Evolutionary conservation across 176 grass and related monocot genomes (phyloP).

Genomic region (Triticum turgidum): DNA sequence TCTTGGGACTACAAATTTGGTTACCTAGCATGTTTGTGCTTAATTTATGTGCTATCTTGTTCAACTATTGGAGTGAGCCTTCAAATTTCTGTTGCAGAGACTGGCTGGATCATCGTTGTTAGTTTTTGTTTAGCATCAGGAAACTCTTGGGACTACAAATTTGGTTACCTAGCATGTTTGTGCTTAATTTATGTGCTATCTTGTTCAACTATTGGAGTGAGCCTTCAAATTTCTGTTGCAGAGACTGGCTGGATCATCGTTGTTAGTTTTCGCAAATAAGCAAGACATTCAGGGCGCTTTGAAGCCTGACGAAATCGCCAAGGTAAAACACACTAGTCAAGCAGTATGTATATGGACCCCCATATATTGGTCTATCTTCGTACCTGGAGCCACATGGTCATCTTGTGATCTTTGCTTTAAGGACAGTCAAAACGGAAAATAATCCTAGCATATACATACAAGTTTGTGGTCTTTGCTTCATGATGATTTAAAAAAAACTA

Average conservation of each 20-base stretch:
- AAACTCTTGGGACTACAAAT: background rate
- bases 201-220: background rate
- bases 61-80: background rate
- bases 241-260: constrained; percentile 60
- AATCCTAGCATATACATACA: background rate
- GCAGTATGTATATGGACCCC: background rate
- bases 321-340: background rate
- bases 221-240: constrained; percentile 3
- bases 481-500: too few species aligned
- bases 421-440: background rate
- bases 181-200: background rate
- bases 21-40: background rate
- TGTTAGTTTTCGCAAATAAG: constrained; percentile 71
- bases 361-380: background rate
- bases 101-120: constrained; percentile 59
- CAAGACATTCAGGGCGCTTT: constrained; percentile 66
- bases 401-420: background rate
- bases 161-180: background rate
- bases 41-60: background rate
- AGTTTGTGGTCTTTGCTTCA: too few species aligned
- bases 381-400: background rate
- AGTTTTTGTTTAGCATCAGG: constrained; percentile 13
- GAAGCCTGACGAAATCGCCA: constrained; percentile 3
- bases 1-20: background rate
- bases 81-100: constrained; percentile 35